These are phyloP conservation scores for Drechslera avenae DNA, from an alignment of 2,329 filamentous ascomycete species.

Conservation along the genomic window DNA sequence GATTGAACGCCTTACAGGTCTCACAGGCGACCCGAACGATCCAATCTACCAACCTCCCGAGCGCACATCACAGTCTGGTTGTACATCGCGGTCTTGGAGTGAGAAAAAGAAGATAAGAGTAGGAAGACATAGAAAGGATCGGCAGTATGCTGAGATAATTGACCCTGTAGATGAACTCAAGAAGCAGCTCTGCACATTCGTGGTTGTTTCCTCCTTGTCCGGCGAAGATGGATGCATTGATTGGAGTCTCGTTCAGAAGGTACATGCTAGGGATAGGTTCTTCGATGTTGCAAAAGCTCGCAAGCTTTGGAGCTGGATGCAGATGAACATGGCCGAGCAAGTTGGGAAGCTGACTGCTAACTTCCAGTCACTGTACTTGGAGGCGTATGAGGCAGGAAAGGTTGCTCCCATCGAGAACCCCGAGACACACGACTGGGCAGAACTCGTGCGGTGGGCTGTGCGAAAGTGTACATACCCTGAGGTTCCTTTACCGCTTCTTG, in stretches of 20 bases:
- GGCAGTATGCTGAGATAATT: conserved; percentile 19
- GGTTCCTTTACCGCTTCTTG: conserved; percentile 28
- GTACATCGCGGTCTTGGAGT: conserved; percentile 13
- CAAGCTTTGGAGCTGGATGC: conserved; percentile 48
- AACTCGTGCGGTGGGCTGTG: conserved; percentile 69
- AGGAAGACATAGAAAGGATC: conserved; percentile 20
- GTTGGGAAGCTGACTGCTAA: conserved; percentile 64
- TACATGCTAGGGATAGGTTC: conserved; percentile 44
- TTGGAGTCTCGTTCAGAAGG: conserved; percentile 51
- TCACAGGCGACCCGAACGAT: conserved; percentile 41
- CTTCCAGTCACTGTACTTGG: conserved; percentile 69
- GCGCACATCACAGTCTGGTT: conserved; percentile 4
- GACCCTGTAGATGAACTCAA: conserved; percentile 36
- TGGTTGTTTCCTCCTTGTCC: conserved; percentile 42
- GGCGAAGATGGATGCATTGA: conserved; percentile 45
- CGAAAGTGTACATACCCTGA: conserved; percentile 47
- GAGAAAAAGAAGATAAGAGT: conserved; percentile 20
- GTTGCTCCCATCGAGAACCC: conserved; percentile 66
- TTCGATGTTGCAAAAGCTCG: conserved; percentile 43
- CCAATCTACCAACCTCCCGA: conserved; percentile 31
- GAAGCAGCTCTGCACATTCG: conserved; percentile 39
- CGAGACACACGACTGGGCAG: conserved; percentile 70
- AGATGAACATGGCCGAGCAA: conserved; percentile 45
- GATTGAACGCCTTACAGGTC: conserved; percentile 42
- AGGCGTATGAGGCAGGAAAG: conserved; percentile 67